phyloP scores from a whole-genome alignment of 2,329 filamentous ascomycete species.

The Dactylellina leptospora region DNA sequence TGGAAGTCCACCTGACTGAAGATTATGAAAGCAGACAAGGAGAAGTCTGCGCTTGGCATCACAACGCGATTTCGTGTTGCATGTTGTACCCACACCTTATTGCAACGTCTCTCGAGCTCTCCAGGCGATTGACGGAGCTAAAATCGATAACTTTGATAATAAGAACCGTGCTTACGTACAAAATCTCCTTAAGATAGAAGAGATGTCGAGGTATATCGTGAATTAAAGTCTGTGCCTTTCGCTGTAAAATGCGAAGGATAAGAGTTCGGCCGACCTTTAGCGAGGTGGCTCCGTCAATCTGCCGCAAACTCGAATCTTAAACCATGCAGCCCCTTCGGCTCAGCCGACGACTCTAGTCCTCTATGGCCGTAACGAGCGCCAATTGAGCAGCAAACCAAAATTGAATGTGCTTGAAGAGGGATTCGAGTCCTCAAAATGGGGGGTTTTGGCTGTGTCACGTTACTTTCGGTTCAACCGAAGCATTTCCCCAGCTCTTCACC shows the following conservation, averaged over 20 bases:
- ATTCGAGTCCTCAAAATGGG: neutral
- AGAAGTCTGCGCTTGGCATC: conserved; percentile 9
- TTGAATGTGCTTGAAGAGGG: neutral
- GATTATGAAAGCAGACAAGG: neutral
- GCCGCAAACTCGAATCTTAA: conserved; percentile 25
- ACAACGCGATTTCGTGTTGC: conserved; percentile 44
- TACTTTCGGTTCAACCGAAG: conserved; percentile 44
- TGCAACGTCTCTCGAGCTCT: too few species aligned
- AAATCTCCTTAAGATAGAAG: neutral
- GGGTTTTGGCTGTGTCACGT: conserved; percentile 23
- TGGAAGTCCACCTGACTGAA: neutral
- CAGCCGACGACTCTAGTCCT: conserved; percentile 16
- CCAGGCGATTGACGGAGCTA: too few species aligned
- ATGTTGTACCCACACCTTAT: conserved; percentile 34
- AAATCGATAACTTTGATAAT: neutral
- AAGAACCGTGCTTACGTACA: conserved; percentile 15
- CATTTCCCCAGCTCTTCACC: conserved; percentile 11
- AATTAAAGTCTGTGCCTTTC: neutral
- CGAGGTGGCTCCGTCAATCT: conserved; percentile 36
- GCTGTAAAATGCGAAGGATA: conserved; percentile 15
- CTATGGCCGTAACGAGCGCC: conserved; percentile 1
- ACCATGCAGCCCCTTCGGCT: conserved; percentile 41
- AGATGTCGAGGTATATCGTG: conserved; percentile 35
- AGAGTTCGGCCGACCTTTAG: conserved; percentile 22
- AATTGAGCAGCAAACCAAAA: neutral